Evolutionary conservation across 495 filamentous ascomycete species (phyloP).

Genomic region (Oidiodendron maius): DNA sequence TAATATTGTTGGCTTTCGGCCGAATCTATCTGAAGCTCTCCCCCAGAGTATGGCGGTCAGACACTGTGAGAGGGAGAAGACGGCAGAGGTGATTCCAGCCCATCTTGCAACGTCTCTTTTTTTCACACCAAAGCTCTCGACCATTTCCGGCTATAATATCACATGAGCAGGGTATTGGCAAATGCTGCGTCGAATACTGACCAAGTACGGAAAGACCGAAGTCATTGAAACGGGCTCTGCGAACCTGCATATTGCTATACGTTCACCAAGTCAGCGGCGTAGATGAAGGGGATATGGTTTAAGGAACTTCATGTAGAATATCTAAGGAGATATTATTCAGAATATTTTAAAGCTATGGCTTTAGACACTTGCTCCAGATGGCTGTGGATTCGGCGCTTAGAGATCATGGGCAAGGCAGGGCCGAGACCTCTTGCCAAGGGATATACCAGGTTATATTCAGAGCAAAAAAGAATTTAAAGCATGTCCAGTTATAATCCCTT

Average conservation of each 20-base stretch:
- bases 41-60: constrained; percentile 75
- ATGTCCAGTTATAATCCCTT: no score
- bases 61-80: constrained; percentile 69
- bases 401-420: no score
- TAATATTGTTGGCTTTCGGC: constrained; percentile 72
- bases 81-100: constrained; percentile 64
- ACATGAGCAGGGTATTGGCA: constrained; percentile 20
- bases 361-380: no score
- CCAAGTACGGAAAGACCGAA: constrained; percentile 80
- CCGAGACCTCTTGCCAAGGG: no score
- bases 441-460: no score
- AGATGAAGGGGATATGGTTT: no score
- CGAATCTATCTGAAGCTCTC: constrained; percentile 64
- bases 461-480: no score
- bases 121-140: constrained; percentile 69
- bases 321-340: no score
- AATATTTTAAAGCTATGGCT: no score
- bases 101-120: constrained; percentile 69
- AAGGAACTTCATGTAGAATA: no score
- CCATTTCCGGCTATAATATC: constrained; percentile 67
- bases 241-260: constrained; percentile 61
- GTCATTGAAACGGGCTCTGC: constrained; percentile 82
- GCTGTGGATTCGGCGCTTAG: no score
- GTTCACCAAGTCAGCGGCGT: constrained; percentile 1
- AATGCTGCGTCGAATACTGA: neutral